Base-by-base conservation (phyloP, 2,329 filamentous ascomycete species). In the Metarhizium rileyi region DNA sequence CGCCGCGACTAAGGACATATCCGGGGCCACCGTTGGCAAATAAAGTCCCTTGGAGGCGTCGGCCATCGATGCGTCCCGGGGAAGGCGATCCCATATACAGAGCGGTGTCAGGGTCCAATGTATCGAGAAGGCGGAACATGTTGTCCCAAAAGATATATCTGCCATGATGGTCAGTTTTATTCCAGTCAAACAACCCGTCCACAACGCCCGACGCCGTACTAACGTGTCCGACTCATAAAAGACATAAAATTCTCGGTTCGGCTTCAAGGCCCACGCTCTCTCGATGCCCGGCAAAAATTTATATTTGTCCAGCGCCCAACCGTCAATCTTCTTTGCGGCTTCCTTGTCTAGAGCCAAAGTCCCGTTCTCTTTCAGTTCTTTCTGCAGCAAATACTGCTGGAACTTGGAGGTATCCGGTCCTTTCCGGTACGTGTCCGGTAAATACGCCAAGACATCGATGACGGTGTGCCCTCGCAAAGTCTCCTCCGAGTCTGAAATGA, bases 401-500 rank as follows among this genome's bases (percentile, higher is more conserved):
- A 72, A 69, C 35, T 66, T 59, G 35, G 61, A 61, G 44, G 71
- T 69, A n/a, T 61, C 44, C 23, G 47, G 45, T 4, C 57, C 53
- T 40, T 61, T 50, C 55, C 60, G 63, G 53, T 71, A 71, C 2
- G 61, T 57, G 66, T 42, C 46, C 9, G 46, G 46, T 38, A 48
- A 26, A 27, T 42, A 42, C 1, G 46, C 46, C 18, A 77, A 66
- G 25, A 75, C 63, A 52, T 77, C 71, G 50, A 74, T 63, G 10
- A 69, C 66, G 3, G 62, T 57, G 47, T 70, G 67, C 14, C 67
- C 70, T 44, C 66, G 63, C 22, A 76, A 61, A 12, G 63, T 61
- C 48, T 75, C 69, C 38, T 71, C 71, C 10, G 73, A 65, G 56
- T 80, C 75, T 48, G 75, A 77, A 56, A 75, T 72, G 54, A 78